Evolutionary conservation across 176 grass and related monocot genomes (phyloP).

Genomic region (Ensete glaucum): DNA sequence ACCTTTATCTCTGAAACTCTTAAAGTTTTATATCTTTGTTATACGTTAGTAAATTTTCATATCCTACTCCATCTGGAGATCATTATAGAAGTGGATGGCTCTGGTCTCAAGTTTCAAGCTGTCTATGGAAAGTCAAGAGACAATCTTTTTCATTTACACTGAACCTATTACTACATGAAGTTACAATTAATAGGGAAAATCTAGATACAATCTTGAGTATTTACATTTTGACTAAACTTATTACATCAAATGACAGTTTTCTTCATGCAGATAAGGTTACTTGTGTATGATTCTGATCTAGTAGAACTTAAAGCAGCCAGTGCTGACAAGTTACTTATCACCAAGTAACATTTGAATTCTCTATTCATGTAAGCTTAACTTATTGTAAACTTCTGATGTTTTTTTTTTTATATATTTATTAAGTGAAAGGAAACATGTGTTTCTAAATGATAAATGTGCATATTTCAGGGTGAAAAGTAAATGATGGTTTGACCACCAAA

Average conservation of each 20-base stretch:
- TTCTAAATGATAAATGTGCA: not conserved
- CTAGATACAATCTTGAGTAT: not conserved
- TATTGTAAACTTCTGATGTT: not conserved
- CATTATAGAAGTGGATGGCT: too few relatives aligned
- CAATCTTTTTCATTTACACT: too few relatives aligned
- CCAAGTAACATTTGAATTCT: slow-evolving; percentile 37
- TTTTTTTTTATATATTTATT: slow-evolving; percentile 13
- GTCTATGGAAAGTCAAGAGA: too few relatives aligned
- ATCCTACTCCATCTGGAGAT: too few relatives aligned
- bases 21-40: too few relatives aligned
- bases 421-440: not conserved
- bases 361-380: slow-evolving; percentile 44
- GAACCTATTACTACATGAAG: not conserved
- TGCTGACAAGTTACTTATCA: slow-evolving; percentile 34
- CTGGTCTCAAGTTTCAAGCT: too few relatives aligned
- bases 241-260: not conserved
- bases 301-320: slow-evolving; percentile 34
- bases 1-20: too few relatives aligned
- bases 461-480: slow-evolving; percentile 46
- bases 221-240: not conserved
- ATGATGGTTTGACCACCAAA: not conserved
- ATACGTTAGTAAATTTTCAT: too few relatives aligned
- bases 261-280: slow-evolving; percentile 58
- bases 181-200: not conserved
- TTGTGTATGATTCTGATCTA: slow-evolving; percentile 34